These are phyloP conservation scores for Fusarium multiceps DNA, from an alignment of 2,329 filamentous ascomycete species.

Conservation along the genomic window DNA sequence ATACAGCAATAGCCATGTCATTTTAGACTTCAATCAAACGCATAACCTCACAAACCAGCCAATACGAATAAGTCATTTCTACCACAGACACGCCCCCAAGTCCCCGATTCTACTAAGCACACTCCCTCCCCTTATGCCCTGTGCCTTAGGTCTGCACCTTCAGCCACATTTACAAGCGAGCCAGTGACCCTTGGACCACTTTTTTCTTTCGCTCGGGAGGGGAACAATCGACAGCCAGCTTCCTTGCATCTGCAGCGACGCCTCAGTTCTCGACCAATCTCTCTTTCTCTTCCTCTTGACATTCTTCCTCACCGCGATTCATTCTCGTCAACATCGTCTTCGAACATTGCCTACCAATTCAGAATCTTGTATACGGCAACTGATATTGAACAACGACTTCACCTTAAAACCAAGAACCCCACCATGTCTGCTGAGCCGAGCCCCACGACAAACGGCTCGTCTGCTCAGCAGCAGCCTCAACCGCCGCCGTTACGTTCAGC, in stretches of 20 bases:
- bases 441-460: conserved; percentile 38
- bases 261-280: conserved; percentile 34
- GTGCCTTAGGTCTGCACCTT: conserved; percentile 4
- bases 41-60: conserved; percentile 24
- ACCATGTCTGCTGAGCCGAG: conserved; percentile 46
- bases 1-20: conserved; percentile 17
- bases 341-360: neutral
- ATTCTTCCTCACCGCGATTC: conserved; percentile 23
- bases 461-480: conserved; percentile 37
- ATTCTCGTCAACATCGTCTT: neutral
- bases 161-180: conserved; percentile 22
- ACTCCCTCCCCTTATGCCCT: conserved; percentile 28
- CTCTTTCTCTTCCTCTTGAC: conserved; percentile 1
- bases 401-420: conserved; percentile 4
- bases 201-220: conserved; percentile 33
- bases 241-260: conserved; percentile 42
- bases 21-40: conserved; percentile 26
- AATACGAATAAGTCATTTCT: conserved; percentile 35
- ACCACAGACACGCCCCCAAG: conserved; percentile 22
- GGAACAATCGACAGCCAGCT: conserved; percentile 30
- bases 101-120: conserved; percentile 39
- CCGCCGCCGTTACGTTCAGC: conserved; percentile 55
- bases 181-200: conserved; percentile 36
- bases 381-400: neutral
- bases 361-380: neutral